A percentile compares a stretch with the other conserved stretches of the same genome.
These are phyloP conservation scores for Syncephalastrum monosporum DNA, from an alignment of 371 early-diverging fungal genomes.

Conservation along the genomic window DNA sequence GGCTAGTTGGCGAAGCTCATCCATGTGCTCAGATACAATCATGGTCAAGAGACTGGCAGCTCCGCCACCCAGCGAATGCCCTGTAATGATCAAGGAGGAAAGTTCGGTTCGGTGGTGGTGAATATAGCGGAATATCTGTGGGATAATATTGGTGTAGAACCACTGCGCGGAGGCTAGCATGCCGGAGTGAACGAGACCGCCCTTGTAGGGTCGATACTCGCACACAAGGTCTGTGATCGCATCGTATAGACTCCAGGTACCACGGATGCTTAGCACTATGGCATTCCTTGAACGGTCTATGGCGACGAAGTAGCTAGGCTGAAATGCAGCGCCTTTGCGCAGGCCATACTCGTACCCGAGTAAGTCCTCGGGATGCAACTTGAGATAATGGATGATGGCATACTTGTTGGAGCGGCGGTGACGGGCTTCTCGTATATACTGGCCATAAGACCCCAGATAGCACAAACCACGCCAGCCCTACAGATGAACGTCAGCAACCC, in stretches of 20 bases:
- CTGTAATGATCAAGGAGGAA: slow-evolving; percentile 18
- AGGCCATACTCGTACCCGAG: slow-evolving; percentile 76
- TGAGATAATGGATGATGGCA: slow-evolving; percentile 68
- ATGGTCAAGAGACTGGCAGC: slow-evolving; percentile 74
- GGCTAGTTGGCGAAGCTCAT: slow-evolving; percentile 38
- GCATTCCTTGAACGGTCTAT: slow-evolving; percentile 66
- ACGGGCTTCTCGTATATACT: slow-evolving; percentile 34
- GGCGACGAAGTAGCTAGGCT: slow-evolving; percentile 79
- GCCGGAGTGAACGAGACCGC: slow-evolving; percentile 82
- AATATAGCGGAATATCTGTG: slow-evolving; percentile 55
- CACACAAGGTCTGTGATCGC: slow-evolving; percentile 79
- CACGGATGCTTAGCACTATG: slow-evolving; percentile 78
- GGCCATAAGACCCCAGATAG: slow-evolving; percentile 52
- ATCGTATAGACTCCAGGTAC: slow-evolving; percentile 80
- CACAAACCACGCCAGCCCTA: slow-evolving; percentile 52
- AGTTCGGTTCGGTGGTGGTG: slow-evolving; percentile 20
- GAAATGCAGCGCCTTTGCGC: slow-evolving; percentile 67
- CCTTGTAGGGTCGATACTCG: slow-evolving; percentile 82
- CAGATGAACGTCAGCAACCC: background rate
- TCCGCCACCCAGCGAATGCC: slow-evolving; percentile 69
- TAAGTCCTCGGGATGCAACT: slow-evolving; percentile 67
- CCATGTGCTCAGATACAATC: slow-evolving; percentile 64
- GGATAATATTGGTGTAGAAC: slow-evolving; percentile 72
- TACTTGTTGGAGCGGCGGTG: slow-evolving; percentile 62
- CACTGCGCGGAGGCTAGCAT: slow-evolving; percentile 79